Evolutionary conservation across 805 yeast species (phyloP).

Genomic region (Komagataella mondaviorum): DNA sequence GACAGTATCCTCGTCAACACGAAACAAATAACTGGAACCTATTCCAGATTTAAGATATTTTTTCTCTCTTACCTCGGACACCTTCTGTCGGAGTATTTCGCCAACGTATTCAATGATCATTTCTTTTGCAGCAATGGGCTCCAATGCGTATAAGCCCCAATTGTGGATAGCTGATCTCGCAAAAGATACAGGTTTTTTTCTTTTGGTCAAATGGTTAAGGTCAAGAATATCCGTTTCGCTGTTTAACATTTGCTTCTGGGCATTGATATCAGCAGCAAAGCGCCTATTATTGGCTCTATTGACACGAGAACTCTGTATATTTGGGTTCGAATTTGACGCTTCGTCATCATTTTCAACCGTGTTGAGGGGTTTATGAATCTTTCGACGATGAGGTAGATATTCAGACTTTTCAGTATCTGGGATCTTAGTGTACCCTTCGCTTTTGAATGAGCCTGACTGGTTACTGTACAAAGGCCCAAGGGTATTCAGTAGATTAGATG

Average conservation of each 20-base stretch:
- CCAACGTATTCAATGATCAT: constrained; percentile 98
- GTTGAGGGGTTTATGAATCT: constrained; percentile 52
- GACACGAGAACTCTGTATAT: constrained; percentile 61
- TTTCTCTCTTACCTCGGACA: constrained; percentile 85
- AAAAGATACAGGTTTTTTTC: constrained; percentile 91
- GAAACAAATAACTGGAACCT: constrained; percentile 85
- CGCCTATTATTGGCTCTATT: constrained; percentile 81
- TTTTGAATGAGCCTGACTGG: constrained; percentile 47
- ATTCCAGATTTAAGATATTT: constrained; percentile 81
- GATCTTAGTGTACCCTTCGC: constrained; percentile 63
- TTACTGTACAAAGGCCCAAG: constrained; percentile 18
- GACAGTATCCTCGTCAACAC: constrained; percentile 88
- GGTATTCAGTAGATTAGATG: constrained; percentile 15
- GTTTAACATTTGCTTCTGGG: constrained; percentile 65
- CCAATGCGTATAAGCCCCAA: constrained; percentile 95
- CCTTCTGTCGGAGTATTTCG: constrained; percentile 83
- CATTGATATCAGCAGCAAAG: constrained; percentile 79
- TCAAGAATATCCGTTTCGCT: constrained; percentile 72
- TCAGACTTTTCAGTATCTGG: constrained; percentile 60
- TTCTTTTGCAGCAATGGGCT: constrained; percentile 90
- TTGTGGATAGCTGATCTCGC: constrained; percentile 95
- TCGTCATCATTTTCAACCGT: constrained; percentile 52
- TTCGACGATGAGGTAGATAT: constrained; percentile 74
- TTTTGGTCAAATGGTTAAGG: constrained; percentile 74
- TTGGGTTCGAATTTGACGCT: constrained; percentile 13